phyloP scores from a whole-genome alignment of 2,329 filamentous ascomycete species.

The Fusarium palustre region DNA sequence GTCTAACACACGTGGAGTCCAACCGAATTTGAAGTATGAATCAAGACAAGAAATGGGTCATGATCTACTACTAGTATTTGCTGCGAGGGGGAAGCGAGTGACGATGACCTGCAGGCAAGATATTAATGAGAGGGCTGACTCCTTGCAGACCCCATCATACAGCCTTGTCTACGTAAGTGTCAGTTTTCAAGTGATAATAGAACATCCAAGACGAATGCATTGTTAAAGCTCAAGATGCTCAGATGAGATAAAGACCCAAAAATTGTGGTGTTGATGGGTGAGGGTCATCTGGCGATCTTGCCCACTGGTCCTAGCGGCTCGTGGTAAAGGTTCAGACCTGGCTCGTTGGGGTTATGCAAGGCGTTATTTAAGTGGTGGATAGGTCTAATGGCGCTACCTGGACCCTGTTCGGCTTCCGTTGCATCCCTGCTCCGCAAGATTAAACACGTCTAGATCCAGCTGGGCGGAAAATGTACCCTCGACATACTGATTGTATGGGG shows the following conservation, averaged over 20 bases:
- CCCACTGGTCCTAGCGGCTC: constrained; percentile 10
- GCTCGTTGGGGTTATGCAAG: constrained; percentile 7
- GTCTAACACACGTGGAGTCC: constrained; percentile 37
- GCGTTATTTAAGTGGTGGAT: constrained; percentile 32
- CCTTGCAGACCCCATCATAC: constrained; percentile 10
- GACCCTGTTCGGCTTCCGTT: constrained; percentile 40
- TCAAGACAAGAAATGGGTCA: constrained; percentile 27
- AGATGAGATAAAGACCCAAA: constrained; percentile 8
- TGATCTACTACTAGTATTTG: constrained; percentile 27
- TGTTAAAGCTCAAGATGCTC: neutral
- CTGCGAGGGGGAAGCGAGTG: constrained; percentile 32
- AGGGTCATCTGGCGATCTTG: constrained; percentile 13
- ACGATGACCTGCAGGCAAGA: constrained; percentile 25
- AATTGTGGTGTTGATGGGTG: constrained; percentile 26
- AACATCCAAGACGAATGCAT: constrained; percentile 1
- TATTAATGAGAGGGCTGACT: neutral
- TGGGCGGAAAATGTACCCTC: constrained; percentile 30
- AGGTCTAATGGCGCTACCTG: constrained; percentile 27
- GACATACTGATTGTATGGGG: neutral
- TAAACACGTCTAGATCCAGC: constrained; percentile 40
- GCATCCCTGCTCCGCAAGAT: constrained; percentile 49
- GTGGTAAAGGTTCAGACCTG: too few species aligned
- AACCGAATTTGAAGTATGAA: constrained; percentile 29
- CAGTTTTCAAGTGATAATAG: neutral
- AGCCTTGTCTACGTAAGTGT: neutral